Conservation (phyloP, 805 yeast species). For the Pichia heedii region DNA sequence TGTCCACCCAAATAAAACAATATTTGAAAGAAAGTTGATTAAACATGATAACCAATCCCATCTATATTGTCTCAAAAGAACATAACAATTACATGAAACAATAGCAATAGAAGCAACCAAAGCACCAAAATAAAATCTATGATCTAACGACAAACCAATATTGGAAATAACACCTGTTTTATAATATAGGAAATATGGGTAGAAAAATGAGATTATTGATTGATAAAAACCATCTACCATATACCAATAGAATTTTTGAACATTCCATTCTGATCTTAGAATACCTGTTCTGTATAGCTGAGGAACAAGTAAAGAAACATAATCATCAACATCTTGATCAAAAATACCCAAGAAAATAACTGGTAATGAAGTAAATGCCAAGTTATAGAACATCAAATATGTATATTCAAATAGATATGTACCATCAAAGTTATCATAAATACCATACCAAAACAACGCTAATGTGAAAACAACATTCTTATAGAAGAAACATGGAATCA, state of each 20-base stretch:
- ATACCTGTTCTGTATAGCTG: slow-evolving; percentile 70
- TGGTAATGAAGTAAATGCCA: slow-evolving; percentile 78
- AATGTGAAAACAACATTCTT: slow-evolving; percentile 70
- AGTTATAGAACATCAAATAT: slow-evolving; percentile 67
- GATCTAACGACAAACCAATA: slow-evolving; percentile 47
- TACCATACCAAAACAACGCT: slow-evolving; percentile 74
- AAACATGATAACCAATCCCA: slow-evolving; percentile 73
- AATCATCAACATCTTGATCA: slow-evolving; percentile 72
- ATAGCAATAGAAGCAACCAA: slow-evolving; percentile 60
- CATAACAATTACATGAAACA: slow-evolving; percentile 56
- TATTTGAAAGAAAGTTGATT: slow-evolving; percentile 47
- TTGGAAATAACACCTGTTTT: slow-evolving; percentile 35
- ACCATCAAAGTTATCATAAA: slow-evolving; percentile 69
- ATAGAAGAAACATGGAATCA: slow-evolving; percentile 76
- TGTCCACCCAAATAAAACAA: slow-evolving; percentile 65
- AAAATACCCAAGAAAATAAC: slow-evolving; percentile 69
- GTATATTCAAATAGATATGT: slow-evolving; percentile 73
- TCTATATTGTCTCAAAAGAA: slow-evolving; percentile 58
- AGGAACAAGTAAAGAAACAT: slow-evolving; percentile 63
- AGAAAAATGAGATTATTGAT: slow-evolving; percentile 61
- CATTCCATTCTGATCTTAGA: slow-evolving; percentile 60
- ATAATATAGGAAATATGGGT: slow-evolving; percentile 52
- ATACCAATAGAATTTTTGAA: slow-evolving; percentile 59
- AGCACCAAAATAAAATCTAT: slow-evolving; percentile 65
- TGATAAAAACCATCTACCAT: slow-evolving; percentile 75